Percentiles rank a stretch among this genome's conserved stretches.
phyloP scores from a whole-genome alignment of 805 yeast species.

The Monosporozyma solicola region DNA sequence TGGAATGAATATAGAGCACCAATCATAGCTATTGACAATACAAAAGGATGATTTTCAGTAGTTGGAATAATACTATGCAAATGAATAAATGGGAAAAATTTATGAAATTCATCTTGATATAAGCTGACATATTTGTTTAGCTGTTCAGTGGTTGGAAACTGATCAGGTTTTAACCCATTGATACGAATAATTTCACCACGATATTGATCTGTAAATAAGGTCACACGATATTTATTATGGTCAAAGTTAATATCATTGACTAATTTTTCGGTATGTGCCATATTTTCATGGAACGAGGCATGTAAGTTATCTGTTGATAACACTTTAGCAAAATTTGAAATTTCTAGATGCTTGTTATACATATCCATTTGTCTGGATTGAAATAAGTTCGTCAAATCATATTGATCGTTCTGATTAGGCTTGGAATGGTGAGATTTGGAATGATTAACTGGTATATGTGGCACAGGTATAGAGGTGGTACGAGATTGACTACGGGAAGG shows the following conservation, averaged over 20 bases:
- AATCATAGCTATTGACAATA: slow-evolving; percentile 73
- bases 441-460: neutral
- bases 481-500: neutral
- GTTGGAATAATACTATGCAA: slow-evolving; percentile 47
- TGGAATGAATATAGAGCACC: slow-evolving; percentile 84
- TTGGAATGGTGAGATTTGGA: neutral
- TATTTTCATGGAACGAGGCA: neutral
- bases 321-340: neutral
- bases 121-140: slow-evolving; percentile 67
- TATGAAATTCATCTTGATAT: slow-evolving; percentile 69
- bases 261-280: neutral
- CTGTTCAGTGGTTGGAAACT: slow-evolving; percentile 70
- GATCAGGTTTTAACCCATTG: slow-evolving; percentile 45
- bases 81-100: slow-evolving; percentile 59
- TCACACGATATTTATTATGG: neutral
- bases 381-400: slow-evolving; percentile 41
- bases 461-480: neutral
- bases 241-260: neutral
- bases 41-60: slow-evolving; percentile 51
- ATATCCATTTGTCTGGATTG: slow-evolving; percentile 53
- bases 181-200: slow-evolving; percentile 44
- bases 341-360: slow-evolving; percentile 34
- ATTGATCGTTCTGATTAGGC: neutral
- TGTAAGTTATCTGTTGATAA: neutral
- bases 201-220: slow-evolving; percentile 39